Evolutionary conservation across 139 green algal genomes (phyloP), one percentile per base, ranked within the genome.

Genomic region (Parachlorella kessleri): DNA sequence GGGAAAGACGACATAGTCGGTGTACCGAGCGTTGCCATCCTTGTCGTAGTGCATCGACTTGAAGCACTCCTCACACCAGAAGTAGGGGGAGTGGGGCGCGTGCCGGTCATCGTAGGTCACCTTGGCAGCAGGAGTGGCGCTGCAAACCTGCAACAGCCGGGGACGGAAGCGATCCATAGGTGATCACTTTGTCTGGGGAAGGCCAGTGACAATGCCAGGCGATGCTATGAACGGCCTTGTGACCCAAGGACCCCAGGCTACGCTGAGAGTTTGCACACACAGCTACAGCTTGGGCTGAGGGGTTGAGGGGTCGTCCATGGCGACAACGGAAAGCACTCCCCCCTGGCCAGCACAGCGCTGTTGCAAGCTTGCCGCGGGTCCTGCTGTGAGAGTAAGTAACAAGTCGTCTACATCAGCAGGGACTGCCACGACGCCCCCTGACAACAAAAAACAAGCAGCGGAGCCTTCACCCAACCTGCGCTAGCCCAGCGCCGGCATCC

Each of bases 41-140:
- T 38, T 32, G 28, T 92, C 78, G 36, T 86, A 88, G 72, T 94
- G 90, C 84, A 92, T 86, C 18, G 53, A 30, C 28, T 75, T 54
- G 48, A 88, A 91, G 73, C 90, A 94, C 4, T 81, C 64, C 4
- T 79, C 38, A 66, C 90, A 94, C 83, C 87, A 94, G 74, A 93
- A 91, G 48, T 73, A 79, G 7, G 91, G 91, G 32, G 83, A 86
- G 48, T 64, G 74, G 3, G 87, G 83, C 8, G 88, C 85, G 18
- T 83, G 66, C 5, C 59, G 55, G 82, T 95, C 91, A 40, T 92
- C 77, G 68, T 93, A 88, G 1, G 90, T 92, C 3, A 94, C 81
- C 53, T 82, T 72, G 23, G 77, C 63, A 9, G 85, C 83, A 2
- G 37, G 28, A 7, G 54, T 64, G 4, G 35, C 26, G 35, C 76